Conservation (phyloP, 1,139 yeast genomes). For the Suhomyces coccinellae region DNA sequence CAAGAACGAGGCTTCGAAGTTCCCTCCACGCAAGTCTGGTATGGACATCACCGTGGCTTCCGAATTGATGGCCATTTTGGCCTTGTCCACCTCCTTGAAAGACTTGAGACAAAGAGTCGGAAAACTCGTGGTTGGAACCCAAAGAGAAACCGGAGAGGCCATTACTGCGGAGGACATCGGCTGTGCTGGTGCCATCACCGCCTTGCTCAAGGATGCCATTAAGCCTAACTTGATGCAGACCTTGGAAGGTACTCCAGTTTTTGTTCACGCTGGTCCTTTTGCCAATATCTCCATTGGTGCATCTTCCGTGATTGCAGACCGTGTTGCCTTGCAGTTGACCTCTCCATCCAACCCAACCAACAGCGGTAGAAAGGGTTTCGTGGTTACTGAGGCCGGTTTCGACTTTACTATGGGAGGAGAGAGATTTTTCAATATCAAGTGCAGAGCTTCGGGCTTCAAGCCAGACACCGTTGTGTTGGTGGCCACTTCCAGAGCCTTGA, state of each 20-base stretch:
- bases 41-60: constrained; percentile 97
- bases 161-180: constrained; percentile 96
- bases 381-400: constrained; percentile 83
- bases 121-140: constrained; percentile 84
- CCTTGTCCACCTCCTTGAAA: constrained; percentile 76
- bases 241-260: constrained; percentile 96
- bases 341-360: constrained; percentile 48
- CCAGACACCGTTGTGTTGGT: constrained; percentile 78
- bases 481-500: constrained; percentile 78
- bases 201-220: constrained; percentile 92
- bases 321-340: constrained; percentile 86
- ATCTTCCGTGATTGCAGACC: constrained; percentile 90
- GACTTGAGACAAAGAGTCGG: constrained; percentile 94
- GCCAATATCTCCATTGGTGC: constrained; percentile 98
- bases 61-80: constrained; percentile 96
- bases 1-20: constrained; percentile 75
- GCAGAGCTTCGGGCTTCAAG: constrained; percentile 69
- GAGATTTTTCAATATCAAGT: constrained; percentile 76
- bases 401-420: constrained; percentile 92
- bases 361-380: constrained; percentile 56
- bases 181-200: constrained; percentile 96
- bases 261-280: constrained; percentile 98
- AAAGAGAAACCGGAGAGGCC: constrained; percentile 79
- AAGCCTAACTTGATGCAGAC: constrained; percentile 98
- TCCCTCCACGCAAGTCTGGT: constrained; percentile 82